A percentile compares a stretch with the other conserved stretches of the same genome.
phyloP scores from a whole-genome alignment of 2,329 filamentous ascomycete genomes.

The Sporothrix pseudoabietina region DNA sequence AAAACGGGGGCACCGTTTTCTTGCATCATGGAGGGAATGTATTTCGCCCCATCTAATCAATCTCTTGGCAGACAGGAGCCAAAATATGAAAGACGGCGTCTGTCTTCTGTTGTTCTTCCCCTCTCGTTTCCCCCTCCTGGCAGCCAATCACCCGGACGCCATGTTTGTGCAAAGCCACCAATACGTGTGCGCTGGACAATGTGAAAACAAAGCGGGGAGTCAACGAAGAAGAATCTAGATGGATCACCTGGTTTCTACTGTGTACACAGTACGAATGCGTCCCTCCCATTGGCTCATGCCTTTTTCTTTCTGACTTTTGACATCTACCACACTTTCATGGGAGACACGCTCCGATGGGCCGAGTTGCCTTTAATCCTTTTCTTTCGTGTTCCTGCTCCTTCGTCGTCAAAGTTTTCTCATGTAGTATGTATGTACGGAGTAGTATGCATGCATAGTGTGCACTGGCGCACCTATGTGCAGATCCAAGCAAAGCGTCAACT shows the following conservation, averaged over 20 bases:
- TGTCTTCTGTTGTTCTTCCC: background rate
- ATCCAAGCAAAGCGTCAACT: background rate
- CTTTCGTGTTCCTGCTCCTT: background rate
- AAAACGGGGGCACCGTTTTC: background rate
- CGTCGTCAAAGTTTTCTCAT: background rate
- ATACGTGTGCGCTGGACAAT: background rate
- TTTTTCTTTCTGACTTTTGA: background rate
- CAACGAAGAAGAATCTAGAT: too few species aligned
- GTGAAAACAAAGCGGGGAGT: background rate
- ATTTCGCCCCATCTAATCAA: constrained; percentile 23
- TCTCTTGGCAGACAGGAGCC: constrained; percentile 23
- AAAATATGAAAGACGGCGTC: background rate
- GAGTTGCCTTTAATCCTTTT: background rate
- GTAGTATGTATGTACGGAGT: background rate
- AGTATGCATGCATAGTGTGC: background rate
- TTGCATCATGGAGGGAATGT: background rate
- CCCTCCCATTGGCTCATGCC: background rate
- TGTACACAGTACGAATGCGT: too few species aligned
- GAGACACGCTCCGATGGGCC: constrained; percentile 14
- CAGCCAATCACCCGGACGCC: constrained; percentile 17
- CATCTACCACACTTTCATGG: background rate
- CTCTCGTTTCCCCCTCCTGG: background rate
- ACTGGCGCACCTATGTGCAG: background rate
- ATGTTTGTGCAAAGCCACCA: constrained; percentile 1
- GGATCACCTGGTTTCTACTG: background rate